phyloP scores from a whole-genome alignment of 225 moss, liverwort and hornwort species.

The Bryum argenteum region DNA sequence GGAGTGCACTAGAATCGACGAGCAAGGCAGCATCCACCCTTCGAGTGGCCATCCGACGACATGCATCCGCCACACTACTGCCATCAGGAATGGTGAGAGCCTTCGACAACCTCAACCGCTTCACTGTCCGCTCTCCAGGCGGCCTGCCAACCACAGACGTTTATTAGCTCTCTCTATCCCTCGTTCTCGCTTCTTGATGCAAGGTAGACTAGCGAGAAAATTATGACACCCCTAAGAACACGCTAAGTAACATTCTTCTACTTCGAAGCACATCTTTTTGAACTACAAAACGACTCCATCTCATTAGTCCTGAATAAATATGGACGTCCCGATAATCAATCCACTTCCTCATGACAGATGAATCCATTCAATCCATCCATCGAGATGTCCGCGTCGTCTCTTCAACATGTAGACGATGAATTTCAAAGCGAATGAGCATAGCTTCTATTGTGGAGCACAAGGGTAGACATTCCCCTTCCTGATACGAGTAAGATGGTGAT shows the following conservation, averaged over 20 bases:
- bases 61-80: slow-evolving; percentile 97
- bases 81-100: slow-evolving; percentile 99
- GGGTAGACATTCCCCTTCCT: neutral
- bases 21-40: slow-evolving; percentile 98
- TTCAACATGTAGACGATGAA: neutral
- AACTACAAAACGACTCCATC: slow-evolving; percentile 7
- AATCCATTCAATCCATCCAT: slow-evolving; percentile 7
- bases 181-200: neutral
- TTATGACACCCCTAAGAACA: neutral
- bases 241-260: neutral
- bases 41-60: slow-evolving; percentile 97
- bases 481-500: slow-evolving; percentile 12
- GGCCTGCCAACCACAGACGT: slow-evolving; percentile 32
- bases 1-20: slow-evolving; percentile 94
- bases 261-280: neutral
- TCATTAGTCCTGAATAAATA: slow-evolving; percentile 3
- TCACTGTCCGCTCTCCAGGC: slow-evolving; percentile 97
- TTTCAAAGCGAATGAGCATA: slow-evolving; percentile 19
- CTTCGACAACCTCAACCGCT: slow-evolving; percentile 91
- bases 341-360: slow-evolving; percentile 2
- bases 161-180: slow-evolving; percentile 9
- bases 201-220: neutral
- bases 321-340: neutral
- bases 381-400: neutral
- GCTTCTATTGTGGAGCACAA: slow-evolving; percentile 22